Evolutionary conservation across 2,329 filamentous ascomycete genomes (phyloP).

Genomic region (Lachnellula cervina): DNA sequence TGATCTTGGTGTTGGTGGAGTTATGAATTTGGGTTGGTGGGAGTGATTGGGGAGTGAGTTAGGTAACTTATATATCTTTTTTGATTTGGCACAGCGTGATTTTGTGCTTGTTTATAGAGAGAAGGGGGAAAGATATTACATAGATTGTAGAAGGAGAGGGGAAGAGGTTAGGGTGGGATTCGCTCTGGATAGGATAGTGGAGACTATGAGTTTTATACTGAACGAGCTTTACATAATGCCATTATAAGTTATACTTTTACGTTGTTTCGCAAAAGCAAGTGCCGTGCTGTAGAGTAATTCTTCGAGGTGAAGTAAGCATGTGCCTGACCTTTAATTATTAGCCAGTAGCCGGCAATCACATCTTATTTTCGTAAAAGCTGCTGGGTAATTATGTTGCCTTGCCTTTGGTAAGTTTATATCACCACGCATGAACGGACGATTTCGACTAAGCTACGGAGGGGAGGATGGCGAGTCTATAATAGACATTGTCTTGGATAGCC

Average conservation of each 20-base stretch:
- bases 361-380: no score
- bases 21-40: slow-evolving; percentile 9
- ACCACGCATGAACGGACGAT: no score
- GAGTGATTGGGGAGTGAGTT: slow-evolving; percentile 2
- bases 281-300: no score
- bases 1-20: slow-evolving; percentile 12
- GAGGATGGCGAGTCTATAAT: no score
- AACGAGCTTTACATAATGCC: slow-evolving; percentile 1
- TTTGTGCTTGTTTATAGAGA: slow-evolving; percentile 13
- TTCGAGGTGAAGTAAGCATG: no score
- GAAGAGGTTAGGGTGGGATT: not conserved
- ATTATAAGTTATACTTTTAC: not conserved
- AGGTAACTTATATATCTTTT: not conserved
- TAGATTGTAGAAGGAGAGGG: slow-evolving; percentile 25
- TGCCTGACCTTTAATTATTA: no score
- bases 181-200: not conserved
- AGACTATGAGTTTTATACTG: not conserved
- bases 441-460: no score
- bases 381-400: no score
- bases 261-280: no score
- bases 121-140: slow-evolving; percentile 2
- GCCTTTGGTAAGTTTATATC: no score
- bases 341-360: no score
- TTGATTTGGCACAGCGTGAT: slow-evolving; percentile 3
- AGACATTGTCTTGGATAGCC: no score